phyloP scores from a whole-genome alignment of 192 early-diverging fungal species.

The Radiomyces spectabilis region DNA sequence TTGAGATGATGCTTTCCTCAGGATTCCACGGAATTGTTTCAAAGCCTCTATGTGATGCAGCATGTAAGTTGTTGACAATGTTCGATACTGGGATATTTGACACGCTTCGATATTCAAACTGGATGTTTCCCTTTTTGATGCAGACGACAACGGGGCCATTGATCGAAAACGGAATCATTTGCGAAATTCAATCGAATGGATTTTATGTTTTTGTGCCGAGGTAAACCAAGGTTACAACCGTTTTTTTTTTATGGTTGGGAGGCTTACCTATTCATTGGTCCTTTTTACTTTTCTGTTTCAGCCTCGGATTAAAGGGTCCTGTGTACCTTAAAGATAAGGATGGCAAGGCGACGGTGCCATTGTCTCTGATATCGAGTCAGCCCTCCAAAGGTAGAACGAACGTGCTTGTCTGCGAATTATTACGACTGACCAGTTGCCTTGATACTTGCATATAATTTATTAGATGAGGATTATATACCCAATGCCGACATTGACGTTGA shows the following conservation, averaged over 20 bases:
- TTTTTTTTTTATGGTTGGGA: neutral
- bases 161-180: slow-evolving; percentile 56
- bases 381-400: slow-evolving; percentile 22
- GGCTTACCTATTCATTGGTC: neutral
- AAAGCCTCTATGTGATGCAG: slow-evolving; percentile 59
- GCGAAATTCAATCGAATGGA: slow-evolving; percentile 66
- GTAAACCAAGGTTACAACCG: too few species aligned
- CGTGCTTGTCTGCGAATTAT: neutral
- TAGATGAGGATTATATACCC: slow-evolving; percentile 20
- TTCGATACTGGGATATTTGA: neutral
- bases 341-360: slow-evolving; percentile 43
- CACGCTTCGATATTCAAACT: neutral
- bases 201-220: slow-evolving; percentile 50
- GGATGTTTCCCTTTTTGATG: neutral
- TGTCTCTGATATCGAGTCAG: slow-evolving; percentile 49
- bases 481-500: slow-evolving; percentile 35
- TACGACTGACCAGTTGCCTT: neutral
- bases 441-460: neutral
- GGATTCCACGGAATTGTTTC: slow-evolving; percentile 77
- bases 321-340: slow-evolving; percentile 59
- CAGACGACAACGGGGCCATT: slow-evolving; percentile 25
- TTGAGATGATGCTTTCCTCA: slow-evolving; percentile 1
- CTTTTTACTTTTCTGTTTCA: slow-evolving; percentile 24
- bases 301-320: slow-evolving; percentile 62
- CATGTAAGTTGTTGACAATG: slow-evolving; percentile 19